These are phyloP conservation scores for Brettanomyces bruxellensis DNA, from an alignment of 805 yeast genomes.

Conservation along the genomic window DNA sequence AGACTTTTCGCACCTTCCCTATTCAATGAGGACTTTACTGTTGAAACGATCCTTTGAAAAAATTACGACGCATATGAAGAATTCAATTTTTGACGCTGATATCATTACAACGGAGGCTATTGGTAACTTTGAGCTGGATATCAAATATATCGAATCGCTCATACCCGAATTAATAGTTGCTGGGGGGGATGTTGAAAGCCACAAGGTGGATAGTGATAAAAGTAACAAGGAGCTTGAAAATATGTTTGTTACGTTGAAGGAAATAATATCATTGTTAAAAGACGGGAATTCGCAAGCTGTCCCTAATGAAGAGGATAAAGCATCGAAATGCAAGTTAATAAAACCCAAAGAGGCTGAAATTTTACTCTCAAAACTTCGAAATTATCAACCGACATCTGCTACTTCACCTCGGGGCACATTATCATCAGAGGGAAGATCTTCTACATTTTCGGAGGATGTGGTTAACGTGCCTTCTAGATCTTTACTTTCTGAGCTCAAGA, in stretches of 20 bases:
- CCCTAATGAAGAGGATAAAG: conserved; percentile 42
- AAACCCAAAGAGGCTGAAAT: conserved; percentile 61
- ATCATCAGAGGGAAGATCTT: neutral
- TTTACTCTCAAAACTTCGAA: conserved; percentile 46
- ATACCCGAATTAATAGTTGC: conserved; percentile 27
- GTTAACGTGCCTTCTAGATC: conserved; percentile 14
- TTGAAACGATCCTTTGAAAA: conserved; percentile 82
- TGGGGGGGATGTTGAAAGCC: neutral
- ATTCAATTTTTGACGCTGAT: conserved; percentile 45
- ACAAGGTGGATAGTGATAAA: conserved; percentile 5
- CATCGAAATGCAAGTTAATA: conserved; percentile 65
- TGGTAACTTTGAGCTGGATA: conserved; percentile 69
- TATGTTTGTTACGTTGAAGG: conserved; percentile 63
- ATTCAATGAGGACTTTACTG: conserved; percentile 67
- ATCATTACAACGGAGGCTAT: conserved; percentile 55
- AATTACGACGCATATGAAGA: conserved; percentile 61
- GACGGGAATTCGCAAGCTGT: conserved; percentile 58
- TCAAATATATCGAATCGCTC: conserved; percentile 61
- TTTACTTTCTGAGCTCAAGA: conserved; percentile 17
- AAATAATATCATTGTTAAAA: conserved; percentile 63
- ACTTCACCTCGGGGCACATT: too few relatives aligned
- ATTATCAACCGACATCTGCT: conserved; percentile 12
- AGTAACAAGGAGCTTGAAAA: conserved; percentile 1
- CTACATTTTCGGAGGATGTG: neutral
- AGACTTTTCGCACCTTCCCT: conserved; percentile 75